phyloP scores from a whole-genome alignment of 2,329 filamentous ascomycete species.

The Fusarium vanettenii region DNA sequence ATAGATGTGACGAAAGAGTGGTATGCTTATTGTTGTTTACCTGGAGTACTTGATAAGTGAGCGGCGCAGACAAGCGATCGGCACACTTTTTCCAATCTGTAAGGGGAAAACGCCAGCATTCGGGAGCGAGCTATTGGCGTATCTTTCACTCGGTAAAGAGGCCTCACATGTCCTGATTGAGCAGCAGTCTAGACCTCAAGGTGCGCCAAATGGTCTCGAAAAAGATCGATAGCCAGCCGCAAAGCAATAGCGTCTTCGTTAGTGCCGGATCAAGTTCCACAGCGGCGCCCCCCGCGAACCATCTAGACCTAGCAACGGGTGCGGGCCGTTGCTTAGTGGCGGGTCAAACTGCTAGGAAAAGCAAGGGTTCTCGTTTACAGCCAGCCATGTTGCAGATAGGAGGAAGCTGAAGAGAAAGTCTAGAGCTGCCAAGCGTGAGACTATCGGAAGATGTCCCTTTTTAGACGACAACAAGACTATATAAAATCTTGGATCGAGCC shows the following conservation, averaged over 20 bases:
- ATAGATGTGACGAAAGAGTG: no score
- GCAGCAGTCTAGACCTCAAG: background rate
- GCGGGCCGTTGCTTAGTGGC: background rate
- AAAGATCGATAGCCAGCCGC: background rate
- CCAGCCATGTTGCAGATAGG: background rate
- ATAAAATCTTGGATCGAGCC: background rate
- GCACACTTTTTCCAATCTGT: no score
- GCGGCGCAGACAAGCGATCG: no score
- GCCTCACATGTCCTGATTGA: background rate
- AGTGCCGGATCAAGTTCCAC: background rate
- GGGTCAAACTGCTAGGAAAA: background rate
- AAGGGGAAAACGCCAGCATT: no score
- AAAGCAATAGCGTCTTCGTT: background rate
- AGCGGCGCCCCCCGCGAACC: background rate
- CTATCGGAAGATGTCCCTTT: background rate
- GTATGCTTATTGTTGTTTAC: no score
- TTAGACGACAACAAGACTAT: background rate
- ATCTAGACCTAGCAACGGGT: background rate
- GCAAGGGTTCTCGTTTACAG: background rate
- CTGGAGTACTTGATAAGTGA: no score
- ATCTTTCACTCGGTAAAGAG: background rate
- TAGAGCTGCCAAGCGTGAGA: background rate
- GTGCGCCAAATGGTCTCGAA: background rate
- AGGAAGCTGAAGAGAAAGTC: background rate
- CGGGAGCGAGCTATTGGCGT: background rate